These are phyloP conservation scores for Aspergillus baeticus DNA, from an alignment of 495 filamentous ascomycete genomes.

Conservation along the genomic window DNA sequence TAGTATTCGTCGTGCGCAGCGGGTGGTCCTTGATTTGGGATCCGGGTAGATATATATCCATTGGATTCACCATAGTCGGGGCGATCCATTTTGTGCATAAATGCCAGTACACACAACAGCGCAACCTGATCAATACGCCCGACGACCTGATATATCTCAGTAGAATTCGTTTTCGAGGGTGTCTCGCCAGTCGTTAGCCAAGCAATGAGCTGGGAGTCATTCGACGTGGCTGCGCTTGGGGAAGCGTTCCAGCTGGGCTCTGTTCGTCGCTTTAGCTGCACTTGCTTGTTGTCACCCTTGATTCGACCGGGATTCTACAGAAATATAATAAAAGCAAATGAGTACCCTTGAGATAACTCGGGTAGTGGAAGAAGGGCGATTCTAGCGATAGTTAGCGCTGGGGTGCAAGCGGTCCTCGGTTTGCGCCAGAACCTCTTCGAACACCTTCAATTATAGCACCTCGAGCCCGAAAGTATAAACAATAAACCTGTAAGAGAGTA, in stretches of 20 bases:
- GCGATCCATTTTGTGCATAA: no score
- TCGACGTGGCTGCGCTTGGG: slow-evolving; percentile 33
- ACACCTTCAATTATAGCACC: background rate
- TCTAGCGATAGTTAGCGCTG: slow-evolving; percentile 1
- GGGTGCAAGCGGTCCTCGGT: slow-evolving; percentile 4
- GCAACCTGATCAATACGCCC: slow-evolving; percentile 2
- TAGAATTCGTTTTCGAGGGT: slow-evolving; percentile 7
- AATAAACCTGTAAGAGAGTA: background rate
- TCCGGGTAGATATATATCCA: no score
- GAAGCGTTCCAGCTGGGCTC: slow-evolving; percentile 13
- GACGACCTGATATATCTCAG: slow-evolving; percentile 6
- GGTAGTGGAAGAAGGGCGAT: background rate
- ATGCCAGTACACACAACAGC: background rate
- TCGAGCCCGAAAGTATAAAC: background rate
- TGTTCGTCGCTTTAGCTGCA: background rate
- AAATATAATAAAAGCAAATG: background rate
- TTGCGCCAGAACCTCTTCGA: slow-evolving; percentile 11
- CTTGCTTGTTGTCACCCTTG: background rate
- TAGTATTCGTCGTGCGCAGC: no score
- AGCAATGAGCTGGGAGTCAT: slow-evolving; percentile 22
- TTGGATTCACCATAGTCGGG: no score
- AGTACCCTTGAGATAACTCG: background rate
- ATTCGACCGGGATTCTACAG: background rate
- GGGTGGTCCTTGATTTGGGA: no score
- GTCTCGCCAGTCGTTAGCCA: slow-evolving; percentile 16